A percentile compares a stretch with the other conserved stretches of the same genome.
These are phyloP conservation scores for Phytophthora tubulina DNA, from an alignment of 352 stramenopile genomes.

Conservation along the genomic window DNA sequence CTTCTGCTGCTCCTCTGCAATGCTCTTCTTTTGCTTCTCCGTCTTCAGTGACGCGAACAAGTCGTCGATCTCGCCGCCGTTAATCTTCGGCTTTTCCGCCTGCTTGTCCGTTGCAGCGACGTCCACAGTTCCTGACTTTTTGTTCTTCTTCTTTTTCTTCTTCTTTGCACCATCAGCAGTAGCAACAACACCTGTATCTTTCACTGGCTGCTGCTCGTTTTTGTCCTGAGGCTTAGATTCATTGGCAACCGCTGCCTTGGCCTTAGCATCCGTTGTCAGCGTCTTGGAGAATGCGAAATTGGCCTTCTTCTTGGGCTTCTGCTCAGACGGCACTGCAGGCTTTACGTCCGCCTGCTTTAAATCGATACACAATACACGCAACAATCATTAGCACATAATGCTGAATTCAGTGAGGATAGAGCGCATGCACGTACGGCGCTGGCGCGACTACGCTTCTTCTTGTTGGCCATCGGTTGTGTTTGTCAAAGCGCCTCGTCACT, in stretches of 20 bases:
- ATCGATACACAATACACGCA: conserved; percentile 3
- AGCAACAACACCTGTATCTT: background rate
- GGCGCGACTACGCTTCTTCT: conserved; percentile 38
- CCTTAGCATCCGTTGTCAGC: conserved; percentile 18
- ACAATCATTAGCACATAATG: conserved; percentile 7
- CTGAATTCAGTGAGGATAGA: conserved; percentile 1
- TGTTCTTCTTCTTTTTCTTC: conserved; percentile 73
- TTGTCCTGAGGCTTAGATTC: background rate
- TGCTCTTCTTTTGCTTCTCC: conserved; percentile 76
- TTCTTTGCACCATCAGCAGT: conserved; percentile 33
- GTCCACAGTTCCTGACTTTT: conserved; percentile 19
- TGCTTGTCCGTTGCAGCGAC: conserved; percentile 31
- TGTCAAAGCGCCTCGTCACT: background rate
- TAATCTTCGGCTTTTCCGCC: conserved; percentile 26
- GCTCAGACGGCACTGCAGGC: conserved; percentile 8
- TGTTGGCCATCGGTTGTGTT: conserved; percentile 39
- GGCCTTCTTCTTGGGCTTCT: conserved; percentile 38
- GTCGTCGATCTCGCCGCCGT: conserved; percentile 75
- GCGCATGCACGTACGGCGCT: conserved; percentile 27
- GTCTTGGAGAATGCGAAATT: conserved; percentile 37
- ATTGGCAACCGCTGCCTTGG: conserved; percentile 17
- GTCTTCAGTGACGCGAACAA: conserved; percentile 81
- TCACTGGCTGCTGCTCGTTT: background rate
- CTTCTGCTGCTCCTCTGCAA: conserved; percentile 65
- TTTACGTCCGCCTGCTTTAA: conserved; percentile 20